A percentile compares a stretch with the other conserved stretches of the same genome.
These are phyloP conservation scores for Colletotrichum spaethianum DNA, from an alignment of 2,329 filamentous ascomycete genomes.

Conservation along the genomic window DNA sequence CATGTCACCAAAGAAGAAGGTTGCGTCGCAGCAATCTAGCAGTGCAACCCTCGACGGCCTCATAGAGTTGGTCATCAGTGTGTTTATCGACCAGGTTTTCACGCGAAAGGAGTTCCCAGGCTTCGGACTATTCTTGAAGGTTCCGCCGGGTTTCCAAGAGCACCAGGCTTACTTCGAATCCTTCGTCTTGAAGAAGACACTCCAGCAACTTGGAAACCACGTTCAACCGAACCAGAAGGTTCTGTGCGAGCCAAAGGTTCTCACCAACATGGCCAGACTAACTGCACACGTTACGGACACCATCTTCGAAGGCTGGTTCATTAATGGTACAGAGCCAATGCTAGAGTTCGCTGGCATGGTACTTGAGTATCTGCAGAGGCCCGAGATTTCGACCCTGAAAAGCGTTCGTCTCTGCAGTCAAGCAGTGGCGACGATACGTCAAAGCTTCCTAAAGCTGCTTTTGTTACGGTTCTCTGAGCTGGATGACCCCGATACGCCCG, in stretches of 20 bases:
- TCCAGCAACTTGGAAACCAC: slow-evolving; percentile 78
- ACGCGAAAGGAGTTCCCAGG: slow-evolving; percentile 91
- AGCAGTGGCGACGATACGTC: slow-evolving; percentile 81
- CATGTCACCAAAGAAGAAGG: slow-evolving; percentile 71
- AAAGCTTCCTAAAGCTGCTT: slow-evolving; percentile 83
- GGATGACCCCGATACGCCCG: slow-evolving; percentile 74
- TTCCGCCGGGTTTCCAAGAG: slow-evolving; percentile 92
- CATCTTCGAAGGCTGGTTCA: slow-evolving; percentile 96
- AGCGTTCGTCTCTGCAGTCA: slow-evolving; percentile 92
- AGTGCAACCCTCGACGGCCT: slow-evolving; percentile 83
- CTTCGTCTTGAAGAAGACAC: slow-evolving; percentile 82
- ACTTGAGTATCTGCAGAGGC: slow-evolving; percentile 89
- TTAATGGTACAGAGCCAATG: slow-evolving; percentile 86
- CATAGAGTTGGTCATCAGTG: slow-evolving; percentile 81
- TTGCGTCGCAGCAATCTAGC: slow-evolving; percentile 67
- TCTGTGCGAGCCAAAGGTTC: slow-evolving; percentile 83
- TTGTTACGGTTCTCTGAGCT: slow-evolving; percentile 88
- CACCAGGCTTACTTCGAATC: slow-evolving; percentile 97
- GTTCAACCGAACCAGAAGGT: slow-evolving; percentile 80
- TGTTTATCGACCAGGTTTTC: slow-evolving; percentile 90
- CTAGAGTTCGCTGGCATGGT: slow-evolving; percentile 89
- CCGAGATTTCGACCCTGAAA: slow-evolving; percentile 85
- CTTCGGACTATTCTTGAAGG: slow-evolving; percentile 86
- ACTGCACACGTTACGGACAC: slow-evolving; percentile 87
- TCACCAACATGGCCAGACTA: slow-evolving; percentile 90